These are phyloP conservation scores for Lactarius psammicola DNA, from an alignment of 768 basidiomycete genomes.

Conservation along the genomic window DNA sequence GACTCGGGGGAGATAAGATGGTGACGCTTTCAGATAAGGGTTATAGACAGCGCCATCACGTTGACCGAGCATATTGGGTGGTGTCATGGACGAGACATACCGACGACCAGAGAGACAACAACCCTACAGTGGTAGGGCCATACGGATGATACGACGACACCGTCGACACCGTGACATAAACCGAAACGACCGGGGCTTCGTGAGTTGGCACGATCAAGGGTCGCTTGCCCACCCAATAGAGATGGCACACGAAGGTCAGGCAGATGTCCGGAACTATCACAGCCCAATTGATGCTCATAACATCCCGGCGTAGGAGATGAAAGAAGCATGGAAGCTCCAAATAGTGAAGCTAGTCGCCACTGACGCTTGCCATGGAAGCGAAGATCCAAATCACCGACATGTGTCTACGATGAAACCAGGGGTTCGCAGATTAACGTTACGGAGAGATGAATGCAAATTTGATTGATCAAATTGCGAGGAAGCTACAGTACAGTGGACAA, in stretches of 20 bases:
- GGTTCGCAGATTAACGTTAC: background rate
- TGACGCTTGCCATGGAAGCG: background rate
- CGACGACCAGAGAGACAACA: background rate
- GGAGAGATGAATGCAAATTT: background rate
- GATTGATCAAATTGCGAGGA: background rate
- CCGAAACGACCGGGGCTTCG: background rate
- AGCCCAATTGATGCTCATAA: background rate
- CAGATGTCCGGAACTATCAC: background rate
- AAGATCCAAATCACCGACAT: background rate
- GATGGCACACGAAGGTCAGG: background rate
- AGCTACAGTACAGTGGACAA: background rate
- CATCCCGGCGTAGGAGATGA: background rate
- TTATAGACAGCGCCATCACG: background rate
- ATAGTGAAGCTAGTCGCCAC: background rate
- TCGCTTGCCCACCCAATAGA: background rate
- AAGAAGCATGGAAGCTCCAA: background rate
- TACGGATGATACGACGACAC: background rate
- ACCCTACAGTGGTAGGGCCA: background rate
- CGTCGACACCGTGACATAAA: no score
- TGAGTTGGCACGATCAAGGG: background rate
- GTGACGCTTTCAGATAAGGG: background rate
- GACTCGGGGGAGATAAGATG: background rate
- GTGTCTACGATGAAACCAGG: constrained; percentile 7
- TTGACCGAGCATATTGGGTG: background rate
- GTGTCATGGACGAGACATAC: background rate